phyloP scores from a whole-genome alignment of 768 basidiomycete species.

The Lentinula boryana region DNA sequence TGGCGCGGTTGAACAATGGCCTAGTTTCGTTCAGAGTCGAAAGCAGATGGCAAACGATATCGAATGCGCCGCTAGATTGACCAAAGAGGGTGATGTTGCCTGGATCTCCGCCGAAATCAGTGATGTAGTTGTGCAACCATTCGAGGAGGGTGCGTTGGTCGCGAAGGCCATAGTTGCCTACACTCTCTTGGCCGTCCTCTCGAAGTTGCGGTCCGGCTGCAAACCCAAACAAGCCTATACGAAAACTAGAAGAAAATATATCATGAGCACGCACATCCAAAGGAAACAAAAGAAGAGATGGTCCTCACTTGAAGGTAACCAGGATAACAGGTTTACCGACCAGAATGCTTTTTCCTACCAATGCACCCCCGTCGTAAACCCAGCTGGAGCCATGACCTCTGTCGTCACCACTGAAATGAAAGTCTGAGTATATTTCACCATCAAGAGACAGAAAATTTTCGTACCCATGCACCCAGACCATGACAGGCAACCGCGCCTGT shows the following conservation, averaged over 20 bases:
- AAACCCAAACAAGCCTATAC: slow-evolving; percentile 71
- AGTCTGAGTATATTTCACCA: slow-evolving; percentile 11
- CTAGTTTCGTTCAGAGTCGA: slow-evolving; percentile 52
- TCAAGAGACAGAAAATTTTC: slow-evolving; percentile 14
- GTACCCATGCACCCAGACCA: slow-evolving; percentile 86
- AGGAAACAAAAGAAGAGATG: slow-evolving; percentile 12
- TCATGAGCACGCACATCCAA: not conserved
- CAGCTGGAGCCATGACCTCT: slow-evolving; percentile 71
- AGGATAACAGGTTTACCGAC: slow-evolving; percentile 62
- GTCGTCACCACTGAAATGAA: slow-evolving; percentile 53
- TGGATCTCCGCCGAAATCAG: slow-evolving; percentile 64
- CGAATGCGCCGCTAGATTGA: slow-evolving; percentile 45
- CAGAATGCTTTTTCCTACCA: slow-evolving; percentile 63
- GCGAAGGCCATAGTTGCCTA: slow-evolving; percentile 74
- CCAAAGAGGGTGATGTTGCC: slow-evolving; percentile 50
- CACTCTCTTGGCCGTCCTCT: slow-evolving; percentile 70
- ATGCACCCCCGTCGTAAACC: slow-evolving; percentile 68
- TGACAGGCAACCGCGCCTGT: slow-evolving; percentile 60
- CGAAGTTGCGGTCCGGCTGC: slow-evolving; percentile 61
- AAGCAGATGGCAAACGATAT: slow-evolving; percentile 57
- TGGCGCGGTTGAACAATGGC: slow-evolving; percentile 67
- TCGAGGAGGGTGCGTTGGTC: slow-evolving; percentile 62
- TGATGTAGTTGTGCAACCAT: slow-evolving; percentile 57
- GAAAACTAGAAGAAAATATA: slow-evolving; percentile 42
- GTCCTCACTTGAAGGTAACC: slow-evolving; percentile 68